phyloP scores from a whole-genome alignment of 2,329 filamentous ascomycete genomes.

The Plectosphaerella cucumerina region DNA sequence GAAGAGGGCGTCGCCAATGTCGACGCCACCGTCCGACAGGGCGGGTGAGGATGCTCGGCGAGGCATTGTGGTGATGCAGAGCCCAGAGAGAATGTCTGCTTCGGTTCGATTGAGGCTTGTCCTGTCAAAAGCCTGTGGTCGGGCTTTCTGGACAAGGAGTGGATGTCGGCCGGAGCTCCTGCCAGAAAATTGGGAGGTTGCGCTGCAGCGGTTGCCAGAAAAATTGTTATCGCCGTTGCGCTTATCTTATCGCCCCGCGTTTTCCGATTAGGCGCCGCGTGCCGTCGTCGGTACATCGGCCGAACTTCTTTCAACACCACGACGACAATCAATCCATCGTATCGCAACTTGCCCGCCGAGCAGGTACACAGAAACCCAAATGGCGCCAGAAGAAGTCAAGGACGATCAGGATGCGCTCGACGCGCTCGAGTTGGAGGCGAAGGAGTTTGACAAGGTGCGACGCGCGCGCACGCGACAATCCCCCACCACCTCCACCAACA shows the following conservation, averaged over 20 bases:
- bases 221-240: conserved; percentile 14
- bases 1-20: conserved; percentile 79
- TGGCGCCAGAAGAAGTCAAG: conserved; percentile 32
- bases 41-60: conserved; percentile 74
- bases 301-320: too few relatives aligned
- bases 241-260: conserved; percentile 8
- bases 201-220: conserved; percentile 1
- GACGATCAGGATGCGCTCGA: conserved; percentile 63
- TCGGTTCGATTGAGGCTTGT: neutral
- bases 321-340: too few relatives aligned
- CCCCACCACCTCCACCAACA: neutral
- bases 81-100: neutral
- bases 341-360: too few relatives aligned
- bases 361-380: conserved; percentile 13
- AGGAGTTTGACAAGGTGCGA: conserved; percentile 85
- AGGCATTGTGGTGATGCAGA: conserved; percentile 49
- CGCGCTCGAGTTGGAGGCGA: conserved; percentile 76
- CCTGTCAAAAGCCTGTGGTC: neutral
- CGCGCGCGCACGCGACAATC: conserved; percentile 3
- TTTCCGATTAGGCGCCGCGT: too few relatives aligned
- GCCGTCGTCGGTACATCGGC: neutral
- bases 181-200: conserved; percentile 11
- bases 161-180: neutral
- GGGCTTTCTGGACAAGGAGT: neutral
- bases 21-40: conserved; percentile 83